Evolutionary conservation across 2,329 filamentous ascomycete genomes (phyloP), one percentile per base, ranked within the genome.

Genomic region (Chaetomium sp.): DNA sequence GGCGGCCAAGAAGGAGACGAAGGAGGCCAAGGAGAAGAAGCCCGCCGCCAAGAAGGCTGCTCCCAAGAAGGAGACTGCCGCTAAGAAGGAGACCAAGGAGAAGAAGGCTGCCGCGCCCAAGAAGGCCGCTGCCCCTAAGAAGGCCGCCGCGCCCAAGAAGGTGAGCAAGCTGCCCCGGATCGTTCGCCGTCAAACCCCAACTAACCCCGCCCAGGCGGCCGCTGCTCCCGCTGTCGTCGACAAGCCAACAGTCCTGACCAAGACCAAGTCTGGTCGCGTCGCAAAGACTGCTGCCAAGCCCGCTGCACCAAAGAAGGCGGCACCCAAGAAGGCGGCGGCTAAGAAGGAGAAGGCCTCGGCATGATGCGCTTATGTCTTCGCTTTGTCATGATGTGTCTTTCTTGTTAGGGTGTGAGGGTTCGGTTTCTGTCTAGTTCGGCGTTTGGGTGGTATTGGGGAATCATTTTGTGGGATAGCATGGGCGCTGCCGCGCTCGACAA

Each of bases 241-340:
- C 71, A 88, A 90, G 79, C 83, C 87, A 68, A 87, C 88, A 73
- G 83, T 89, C 57, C 80, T 93, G 60, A 86, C 85, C 76, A 93
- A 91, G 86, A 93, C 92, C 77, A 95, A 95, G 86, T 89, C 91
- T 61, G 92, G 92, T 57, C 90, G 92, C 71, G 90, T 96, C 72
- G 87, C 89, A 72, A 96, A 95, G 87, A 81, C 83, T 27, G 80
- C 82, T 45, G 79, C 81, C 64, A 77, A 77, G 74, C 78, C 81
- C 50, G 80, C 80, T 0, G 75, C 78, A 2, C 75, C 78, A 65
- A 85, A 83, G 77, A 79, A 78, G 73, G 76, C 73, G 67, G 77
- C 82, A 8, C 77, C 80, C 49, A 81, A 83, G 75, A 81, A 81
- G 78, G 77, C 80, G 13, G 77, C 80, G 19, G 73, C 78, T 42